phyloP scores from a whole-genome alignment of 2,329 filamentous ascomycete genomes.

The Cytospora mali region DNA sequence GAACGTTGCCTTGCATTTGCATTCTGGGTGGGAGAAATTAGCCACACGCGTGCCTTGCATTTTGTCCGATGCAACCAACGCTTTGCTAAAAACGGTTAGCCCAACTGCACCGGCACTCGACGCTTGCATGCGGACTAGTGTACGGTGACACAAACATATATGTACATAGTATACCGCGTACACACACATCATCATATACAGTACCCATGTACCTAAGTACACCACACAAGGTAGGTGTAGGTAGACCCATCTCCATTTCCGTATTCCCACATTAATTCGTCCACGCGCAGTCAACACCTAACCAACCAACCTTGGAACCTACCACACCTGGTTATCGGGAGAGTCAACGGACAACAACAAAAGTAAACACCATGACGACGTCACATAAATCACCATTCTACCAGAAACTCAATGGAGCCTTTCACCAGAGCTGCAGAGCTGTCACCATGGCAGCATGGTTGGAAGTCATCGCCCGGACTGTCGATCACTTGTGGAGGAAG shows the following conservation, averaged over 20 bases:
- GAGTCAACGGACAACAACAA: not conserved
- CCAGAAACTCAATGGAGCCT: not conserved
- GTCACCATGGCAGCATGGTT: not conserved
- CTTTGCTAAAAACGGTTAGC: conserved; percentile 13
- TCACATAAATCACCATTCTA: not conserved
- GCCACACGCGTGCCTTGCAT: conserved; percentile 25
- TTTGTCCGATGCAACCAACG: conserved; percentile 20
- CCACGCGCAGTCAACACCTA: too few species aligned
- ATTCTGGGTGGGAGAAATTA: conserved; percentile 5
- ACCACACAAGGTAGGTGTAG: too few species aligned
- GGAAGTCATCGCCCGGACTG: conserved; percentile 7
- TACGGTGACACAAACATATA: too few species aligned
- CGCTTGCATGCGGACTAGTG: not conserved
- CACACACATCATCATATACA: not conserved
- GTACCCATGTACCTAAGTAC: not conserved
- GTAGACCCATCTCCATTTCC: too few species aligned
- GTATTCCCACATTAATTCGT: not conserved
- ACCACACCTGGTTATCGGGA: too few species aligned
- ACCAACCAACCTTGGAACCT: too few species aligned
- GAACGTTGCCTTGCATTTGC: not conserved
- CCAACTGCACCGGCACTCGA: conserved; percentile 19
- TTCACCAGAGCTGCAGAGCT: too few species aligned
- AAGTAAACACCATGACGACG: not conserved
- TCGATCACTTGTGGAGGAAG: conserved; percentile 10
- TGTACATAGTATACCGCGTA: conserved; percentile 5